phyloP scores from a whole-genome alignment of 257 asterid genomes.

The Solanum chaucha region DNA sequence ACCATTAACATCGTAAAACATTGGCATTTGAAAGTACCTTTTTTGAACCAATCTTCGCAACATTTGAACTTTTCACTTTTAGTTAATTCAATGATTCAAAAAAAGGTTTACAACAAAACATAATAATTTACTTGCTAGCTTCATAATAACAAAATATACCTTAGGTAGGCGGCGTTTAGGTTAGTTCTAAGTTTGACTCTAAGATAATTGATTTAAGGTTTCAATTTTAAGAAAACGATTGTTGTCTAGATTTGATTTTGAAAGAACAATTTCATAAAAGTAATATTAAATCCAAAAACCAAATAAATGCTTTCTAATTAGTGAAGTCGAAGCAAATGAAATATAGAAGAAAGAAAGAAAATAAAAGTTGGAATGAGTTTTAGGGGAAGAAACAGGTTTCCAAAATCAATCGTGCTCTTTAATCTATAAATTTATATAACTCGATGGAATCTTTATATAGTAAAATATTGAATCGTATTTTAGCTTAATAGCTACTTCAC shows the following conservation, averaged over 20 bases:
- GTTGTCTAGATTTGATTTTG: neutral
- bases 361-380: neutral
- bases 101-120: neutral
- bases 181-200: neutral
- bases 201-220: neutral
- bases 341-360: neutral
- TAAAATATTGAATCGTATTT: neutral
- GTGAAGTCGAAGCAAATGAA: neutral
- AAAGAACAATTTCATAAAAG: neutral
- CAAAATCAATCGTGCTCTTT: neutral
- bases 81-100: neutral
- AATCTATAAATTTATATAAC: neutral
- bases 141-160: neutral
- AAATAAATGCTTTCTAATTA: neutral
- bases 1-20: neutral
- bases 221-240: neutral
- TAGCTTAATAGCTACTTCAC: neutral
- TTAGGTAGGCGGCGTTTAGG: neutral
- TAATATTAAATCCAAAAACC: neutral
- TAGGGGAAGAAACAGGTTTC: neutral
- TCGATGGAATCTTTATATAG: neutral
- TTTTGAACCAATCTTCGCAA: neutral
- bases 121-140: neutral
- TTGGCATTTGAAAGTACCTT: neutral
- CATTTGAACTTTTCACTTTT: neutral